Evolutionary conservation across 352 stramenopile genomes (phyloP).

Genomic region (Globisporangium apiculatum): DNA sequence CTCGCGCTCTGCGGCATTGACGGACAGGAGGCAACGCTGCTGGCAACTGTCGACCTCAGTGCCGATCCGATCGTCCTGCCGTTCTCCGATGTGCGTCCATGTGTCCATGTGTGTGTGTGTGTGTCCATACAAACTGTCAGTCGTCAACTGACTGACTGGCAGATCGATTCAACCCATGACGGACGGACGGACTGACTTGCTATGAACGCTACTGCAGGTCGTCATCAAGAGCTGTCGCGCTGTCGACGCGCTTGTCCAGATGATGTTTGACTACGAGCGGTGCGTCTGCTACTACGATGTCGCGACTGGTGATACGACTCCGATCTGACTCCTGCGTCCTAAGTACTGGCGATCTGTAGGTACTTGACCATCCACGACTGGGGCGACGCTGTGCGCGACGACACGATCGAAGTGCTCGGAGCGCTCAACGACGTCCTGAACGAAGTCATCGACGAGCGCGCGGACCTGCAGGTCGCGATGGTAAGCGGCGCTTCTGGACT

Average conservation of each 20-base stretch:
- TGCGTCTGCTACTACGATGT: conserved; percentile 7
- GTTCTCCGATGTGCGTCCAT: conserved; percentile 38
- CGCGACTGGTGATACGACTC: neutral
- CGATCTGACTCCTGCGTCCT: too few species aligned
- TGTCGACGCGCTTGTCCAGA: conserved; percentile 56
- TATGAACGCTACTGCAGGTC: conserved; percentile 19
- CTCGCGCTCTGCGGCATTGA: conserved; percentile 47
- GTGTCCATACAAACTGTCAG: neutral
- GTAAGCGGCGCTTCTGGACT: conserved; percentile 14
- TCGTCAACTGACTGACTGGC: neutral
- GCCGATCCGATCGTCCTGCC: conserved; percentile 44
- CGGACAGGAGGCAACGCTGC: conserved; percentile 40
- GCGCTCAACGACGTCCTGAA: conserved; percentile 70
- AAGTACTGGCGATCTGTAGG: conserved; percentile 9
- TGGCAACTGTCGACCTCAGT: conserved; percentile 49
- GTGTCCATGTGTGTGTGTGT: neutral
- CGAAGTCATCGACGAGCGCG: conserved; percentile 65
- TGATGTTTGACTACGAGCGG: conserved; percentile 78
- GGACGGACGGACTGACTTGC: too few species aligned
- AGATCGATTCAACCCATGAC: too few species aligned
- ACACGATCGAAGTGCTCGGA: conserved; percentile 67
- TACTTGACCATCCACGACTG: conserved; percentile 78
- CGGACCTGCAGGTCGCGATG: conserved; percentile 70
- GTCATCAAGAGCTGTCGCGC: conserved; percentile 54
- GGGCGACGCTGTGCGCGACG: conserved; percentile 64